Conservation (phyloP, 305 asterid species). For the Fraxinus floribunda region DNA sequence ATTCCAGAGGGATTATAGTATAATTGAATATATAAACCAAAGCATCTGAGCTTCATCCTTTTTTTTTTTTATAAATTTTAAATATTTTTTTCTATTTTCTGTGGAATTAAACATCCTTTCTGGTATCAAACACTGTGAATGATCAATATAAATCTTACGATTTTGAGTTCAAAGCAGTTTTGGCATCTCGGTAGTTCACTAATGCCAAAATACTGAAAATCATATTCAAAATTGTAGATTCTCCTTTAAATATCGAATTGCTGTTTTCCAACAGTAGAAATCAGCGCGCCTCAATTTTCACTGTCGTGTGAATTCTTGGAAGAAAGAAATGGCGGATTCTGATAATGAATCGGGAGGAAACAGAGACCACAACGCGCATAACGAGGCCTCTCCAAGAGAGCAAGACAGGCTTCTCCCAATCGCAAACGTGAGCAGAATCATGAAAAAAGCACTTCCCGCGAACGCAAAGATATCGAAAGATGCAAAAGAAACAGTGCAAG, state of each 20-base stretch:
- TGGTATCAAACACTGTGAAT: neutral
- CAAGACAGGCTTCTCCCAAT: conserved; percentile 85
- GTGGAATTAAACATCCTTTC: neutral
- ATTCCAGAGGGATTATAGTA: neutral
- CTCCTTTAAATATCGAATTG: neutral
- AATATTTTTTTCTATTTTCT: neutral
- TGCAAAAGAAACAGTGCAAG: conserved; percentile 88
- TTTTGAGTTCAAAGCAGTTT: neutral
- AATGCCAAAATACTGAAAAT: neutral
- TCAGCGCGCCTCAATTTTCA: neutral
- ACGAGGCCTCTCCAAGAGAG: conserved; percentile 59
- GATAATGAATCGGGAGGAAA: conserved; percentile 85
- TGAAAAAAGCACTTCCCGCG: conserved; percentile 85
- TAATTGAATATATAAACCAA: neutral
- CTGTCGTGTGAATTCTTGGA: neutral
- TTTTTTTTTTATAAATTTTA: neutral
- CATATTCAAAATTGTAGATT: neutral
- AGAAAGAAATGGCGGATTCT: conserved; percentile 64
- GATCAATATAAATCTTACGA: neutral
- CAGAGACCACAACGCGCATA: conserved; percentile 34
- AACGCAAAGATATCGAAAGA: conserved; percentile 86
- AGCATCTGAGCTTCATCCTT: neutral
- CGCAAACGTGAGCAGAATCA: conserved; percentile 83
- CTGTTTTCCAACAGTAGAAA: neutral
- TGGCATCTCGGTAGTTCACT: neutral